These are phyloP conservation scores for Pseudogymnoascus sp. DNA, from an alignment of 2,329 filamentous ascomycete species.

Conservation along the genomic window DNA sequence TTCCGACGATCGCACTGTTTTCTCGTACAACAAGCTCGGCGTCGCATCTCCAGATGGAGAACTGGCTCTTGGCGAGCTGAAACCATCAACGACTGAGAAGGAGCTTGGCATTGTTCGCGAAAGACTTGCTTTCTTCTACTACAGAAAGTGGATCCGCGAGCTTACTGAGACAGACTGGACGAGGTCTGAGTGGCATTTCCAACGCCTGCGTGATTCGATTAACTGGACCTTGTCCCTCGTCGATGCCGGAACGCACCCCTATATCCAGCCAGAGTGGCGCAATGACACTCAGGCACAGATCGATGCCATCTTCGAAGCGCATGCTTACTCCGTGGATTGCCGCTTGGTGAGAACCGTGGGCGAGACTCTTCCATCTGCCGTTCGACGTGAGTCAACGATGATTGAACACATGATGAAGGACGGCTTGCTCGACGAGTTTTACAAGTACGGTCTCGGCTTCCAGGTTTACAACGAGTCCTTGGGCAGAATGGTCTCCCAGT, in stretches of 20 bases:
- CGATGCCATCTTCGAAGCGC: background rate
- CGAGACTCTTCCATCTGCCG: slow-evolving; percentile 15
- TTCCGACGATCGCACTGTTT: slow-evolving; percentile 20
- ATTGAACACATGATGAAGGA: slow-evolving; percentile 21
- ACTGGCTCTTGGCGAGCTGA: slow-evolving; percentile 12
- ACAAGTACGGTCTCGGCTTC: slow-evolving; percentile 54
- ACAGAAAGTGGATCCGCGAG: slow-evolving; percentile 10
- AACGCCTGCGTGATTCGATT: slow-evolving; percentile 11
- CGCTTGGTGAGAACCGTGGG: slow-evolving; percentile 7
- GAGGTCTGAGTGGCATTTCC: slow-evolving; percentile 12
- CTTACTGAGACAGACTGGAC: slow-evolving; percentile 12
- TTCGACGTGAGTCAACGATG: slow-evolving; percentile 18
- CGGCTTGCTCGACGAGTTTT: slow-evolving; percentile 11
- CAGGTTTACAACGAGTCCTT: slow-evolving; percentile 84
- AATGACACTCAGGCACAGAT: slow-evolving; percentile 2
- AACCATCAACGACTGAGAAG: slow-evolving; percentile 14
- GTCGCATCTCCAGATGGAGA: slow-evolving; percentile 17
- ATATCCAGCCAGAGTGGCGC: slow-evolving; percentile 16
- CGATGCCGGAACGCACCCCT: slow-evolving; percentile 13
- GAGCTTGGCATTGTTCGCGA: slow-evolving; percentile 14
- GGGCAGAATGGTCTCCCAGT: slow-evolving; percentile 58
- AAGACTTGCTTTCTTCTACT: slow-evolving; percentile 15
- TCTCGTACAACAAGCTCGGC: slow-evolving; percentile 18
- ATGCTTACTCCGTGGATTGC: slow-evolving; percentile 9
- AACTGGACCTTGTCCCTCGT: slow-evolving; percentile 9